Conservation (phyloP, 2,329 filamentous ascomycete species). For the Aspergillus pseudoglaucus region DNA sequence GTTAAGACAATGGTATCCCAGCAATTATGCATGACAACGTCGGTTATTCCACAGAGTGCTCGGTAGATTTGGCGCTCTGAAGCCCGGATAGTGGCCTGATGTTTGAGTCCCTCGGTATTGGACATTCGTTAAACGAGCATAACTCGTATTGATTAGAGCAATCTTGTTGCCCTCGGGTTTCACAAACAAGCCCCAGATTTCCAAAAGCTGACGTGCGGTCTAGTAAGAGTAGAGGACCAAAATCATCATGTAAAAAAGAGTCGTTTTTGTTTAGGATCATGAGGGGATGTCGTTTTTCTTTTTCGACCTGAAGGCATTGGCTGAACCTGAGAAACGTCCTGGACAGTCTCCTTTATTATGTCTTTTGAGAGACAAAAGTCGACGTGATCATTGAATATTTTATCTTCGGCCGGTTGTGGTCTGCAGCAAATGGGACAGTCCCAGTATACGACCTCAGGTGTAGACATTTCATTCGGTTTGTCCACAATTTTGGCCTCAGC, state of each 20-base stretch:
- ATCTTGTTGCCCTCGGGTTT: too few relatives aligned
- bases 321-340: slow-evolving; percentile 37
- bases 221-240: not conserved
- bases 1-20: not conserved
- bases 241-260: slow-evolving; percentile 28
- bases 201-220: too few relatives aligned
- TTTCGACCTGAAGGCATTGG: slow-evolving; percentile 14
- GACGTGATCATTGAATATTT: slow-evolving; percentile 81
- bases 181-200: too few relatives aligned
- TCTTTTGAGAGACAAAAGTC: slow-evolving; percentile 82
- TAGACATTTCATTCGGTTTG: not conserved
- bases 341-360: slow-evolving; percentile 77
- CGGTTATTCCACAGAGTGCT: too few relatives aligned
- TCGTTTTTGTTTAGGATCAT: slow-evolving; percentile 28
- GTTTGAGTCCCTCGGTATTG: too few relatives aligned
- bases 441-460: slow-evolving; percentile 54
- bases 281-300: slow-evolving; percentile 27
- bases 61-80: too few relatives aligned
- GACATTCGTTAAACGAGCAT: too few relatives aligned
- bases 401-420: slow-evolving; percentile 68
- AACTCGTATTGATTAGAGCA: too few relatives aligned
- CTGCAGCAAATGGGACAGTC: slow-evolving; percentile 81
- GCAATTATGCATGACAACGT: too few relatives aligned
- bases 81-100: too few relatives aligned
- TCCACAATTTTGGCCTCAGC: slow-evolving; percentile 20